Evolutionary conservation across 2,329 filamentous ascomycete genomes (phyloP), one percentile per base, ranked within the genome.

Genomic region (Xylariomycetidae sp.): DNA sequence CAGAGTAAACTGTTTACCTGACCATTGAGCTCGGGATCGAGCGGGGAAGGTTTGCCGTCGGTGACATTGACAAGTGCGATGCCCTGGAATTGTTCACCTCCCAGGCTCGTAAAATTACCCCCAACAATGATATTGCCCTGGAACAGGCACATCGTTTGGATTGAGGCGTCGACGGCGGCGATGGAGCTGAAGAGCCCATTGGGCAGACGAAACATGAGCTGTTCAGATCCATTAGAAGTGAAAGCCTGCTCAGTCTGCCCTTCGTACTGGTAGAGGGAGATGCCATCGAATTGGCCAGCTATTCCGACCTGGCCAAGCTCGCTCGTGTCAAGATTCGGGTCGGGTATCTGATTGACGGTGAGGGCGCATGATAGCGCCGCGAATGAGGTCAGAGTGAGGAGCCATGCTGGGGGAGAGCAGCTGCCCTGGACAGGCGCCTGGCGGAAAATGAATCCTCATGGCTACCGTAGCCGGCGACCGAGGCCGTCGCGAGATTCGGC

Each of bases 41-140:
- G 62, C n/a, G 87, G 72, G 2, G 76, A 82, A 31, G 95, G 70
- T 23, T 73, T 60, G 27, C 76, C 76, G 4, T 78, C 82, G 43
- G 77, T 75, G 4, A 85, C 77, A 56, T 95, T 77, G 63, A 89
- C 88, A 29, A 93, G 58, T 16, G 89, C 92, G 36, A 93, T 76
- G 27, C 85, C 85, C 33, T 79, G 79, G 2, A 88, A 86, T 52
- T 85, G 66, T 36, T 82, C 72, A 38, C 79, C 79, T 38, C 81
- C 85, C 42, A 98, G 65, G 57, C 86, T 93, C 19, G 92, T 96
- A 57, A 98, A 98, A 64, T 96, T 96, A 29, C 92, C 92, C 35
- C 85, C 92, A 12, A 98, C 74, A 29, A 96, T 74, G 18, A 96
- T 75, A 25, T 72, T 68, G 48, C 71, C 64, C 32, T 78, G 69